Base-by-base conservation (phyloP, 2,329 filamentous ascomycete genomes). In the Curvularia sp. region DNA sequence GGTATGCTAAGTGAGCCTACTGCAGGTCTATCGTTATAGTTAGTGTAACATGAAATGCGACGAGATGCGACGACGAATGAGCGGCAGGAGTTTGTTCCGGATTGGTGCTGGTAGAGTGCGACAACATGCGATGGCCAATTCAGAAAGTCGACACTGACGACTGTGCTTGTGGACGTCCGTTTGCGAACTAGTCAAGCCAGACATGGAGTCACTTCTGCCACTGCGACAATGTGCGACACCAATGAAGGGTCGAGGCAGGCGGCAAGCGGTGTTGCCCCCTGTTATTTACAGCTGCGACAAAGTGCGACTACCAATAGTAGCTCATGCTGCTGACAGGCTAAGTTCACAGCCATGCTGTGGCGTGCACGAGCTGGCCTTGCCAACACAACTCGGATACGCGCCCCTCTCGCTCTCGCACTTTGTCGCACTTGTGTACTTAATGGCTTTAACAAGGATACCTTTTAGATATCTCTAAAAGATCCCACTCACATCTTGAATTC, bases 261-360 rank as follows among this genome's bases (percentile, higher is more conserved):
- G n/a, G n/a, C n/a, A n/a, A n/a, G n/a, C n/a, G n/a, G n/a, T n/a
- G n/a, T n/a, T n/a, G n/a, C 5, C 4, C 39, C 19, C 12, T 21
- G 21, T 2, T 15, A 5, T n/a, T 2, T 23, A 21, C 7, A 53
- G 18, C 5, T 53, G 50, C 42, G 50, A 53, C 23, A n/a, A 47
- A 46, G 50, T 53, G 42, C 42, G 41, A 47, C 23, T 15, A 25
- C 50, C 42, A 53, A 53, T 53, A n/a, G 27, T 1, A 5, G n/a
- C 0, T 7, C 18, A 3, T 5, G 0, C n/a, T 10, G 23, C 25
- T 18, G 27, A 18, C 7, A 18, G n/a, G 13, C 48, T 15, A 50
- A 19, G 21, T 6, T n/a, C 27, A 15, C 30, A 46, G 50, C 32
- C 41, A 53, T 25, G 6, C 12, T 25, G 32, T 30, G 27, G 30